Evolutionary conservation across 1,284 basidiomycete genomes (phyloP), one percentile per base, ranked within the genome.

Genomic region (Ceratobasidium sp.): DNA sequence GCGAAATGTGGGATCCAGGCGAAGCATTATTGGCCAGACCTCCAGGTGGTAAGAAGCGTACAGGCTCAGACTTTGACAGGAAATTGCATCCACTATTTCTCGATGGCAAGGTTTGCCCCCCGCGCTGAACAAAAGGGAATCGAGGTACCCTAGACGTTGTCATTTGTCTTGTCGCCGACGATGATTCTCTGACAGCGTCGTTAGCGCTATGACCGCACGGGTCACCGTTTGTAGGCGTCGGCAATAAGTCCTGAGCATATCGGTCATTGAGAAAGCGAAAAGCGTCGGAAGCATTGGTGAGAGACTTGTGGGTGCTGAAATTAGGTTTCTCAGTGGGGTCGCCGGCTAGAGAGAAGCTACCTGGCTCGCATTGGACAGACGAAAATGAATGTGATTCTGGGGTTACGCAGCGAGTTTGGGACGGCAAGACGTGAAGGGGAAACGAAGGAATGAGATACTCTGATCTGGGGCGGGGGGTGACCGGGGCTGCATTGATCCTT

Each of bases 371-470:
- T 49, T 68, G 64, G 64, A 68, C 52, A 35, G 64, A 68, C 34
- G 64, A 68, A 54, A 68, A 68, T 43, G 64, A 68, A 53, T 68
- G 64, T 45, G 64, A 68, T 68, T 68, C 64, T 68, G 64, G 64
- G 64, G 64, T 68, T 34, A 42, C 31, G 29, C 52, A 29, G 35
- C 38, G 53, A 40, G 53, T 45, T 54, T 54, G 64, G 50, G 52
- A 68, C 34, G 64, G 52, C 31, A 47, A 55, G 49, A 55, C 49
- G 49, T 68, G 47, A 52, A 47, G 40, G 49, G 64, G 64, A 42
- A 68, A 55, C 64, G 64, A 68, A 68, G 64, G 50, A 54, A 45
- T 40, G 40, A 45, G 64, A 27, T 34, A 47, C 32, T 55, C 64
- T 68, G 52, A 68, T 68, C 35, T 68, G 64, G 64, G 52, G 42